A percentile compares a stretch with the other conserved stretches of the same genome.
Evolutionary conservation across 352 stramenopile species (phyloP).

Genomic region (Phytophthora sp.): DNA sequence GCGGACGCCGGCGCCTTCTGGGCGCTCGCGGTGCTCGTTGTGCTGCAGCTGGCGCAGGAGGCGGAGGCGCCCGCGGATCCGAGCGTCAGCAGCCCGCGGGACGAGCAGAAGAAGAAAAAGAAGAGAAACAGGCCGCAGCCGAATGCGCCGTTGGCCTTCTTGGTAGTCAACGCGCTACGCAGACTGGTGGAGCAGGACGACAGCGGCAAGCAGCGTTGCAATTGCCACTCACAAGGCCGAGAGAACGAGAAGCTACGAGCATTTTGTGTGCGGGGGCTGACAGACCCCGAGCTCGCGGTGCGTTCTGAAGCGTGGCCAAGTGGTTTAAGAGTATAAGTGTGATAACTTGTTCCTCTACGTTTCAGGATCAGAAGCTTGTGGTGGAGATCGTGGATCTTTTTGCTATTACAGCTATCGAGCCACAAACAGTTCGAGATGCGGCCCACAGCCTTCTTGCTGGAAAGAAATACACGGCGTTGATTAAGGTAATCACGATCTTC

Average conservation of each 20-base stretch:
- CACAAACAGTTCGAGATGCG: slow-evolving; percentile 15
- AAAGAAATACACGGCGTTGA: slow-evolving; percentile 59
- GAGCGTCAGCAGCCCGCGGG: not conserved
- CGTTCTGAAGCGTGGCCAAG: not conserved
- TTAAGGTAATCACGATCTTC: slow-evolving; percentile 53
- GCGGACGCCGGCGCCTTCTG: slow-evolving; percentile 25
- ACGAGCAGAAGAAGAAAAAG: slow-evolving; percentile 29
- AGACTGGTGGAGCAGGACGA: slow-evolving; percentile 30
- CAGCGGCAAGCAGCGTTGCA: not conserved
- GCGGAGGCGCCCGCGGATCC: not conserved
- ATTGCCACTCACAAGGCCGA: slow-evolving; percentile 23
- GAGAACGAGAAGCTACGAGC: slow-evolving; percentile 27
- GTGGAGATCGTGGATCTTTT: slow-evolving; percentile 70
- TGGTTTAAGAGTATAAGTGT: not conserved
- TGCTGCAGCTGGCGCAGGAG: slow-evolving; percentile 47
- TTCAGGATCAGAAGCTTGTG: slow-evolving; percentile 60
- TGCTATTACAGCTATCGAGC: slow-evolving; percentile 29
- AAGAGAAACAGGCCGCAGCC: slow-evolving; percentile 48
- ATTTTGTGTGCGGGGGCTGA: slow-evolving; percentile 40
- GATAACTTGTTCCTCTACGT: not conserved
- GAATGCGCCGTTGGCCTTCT: slow-evolving; percentile 59
- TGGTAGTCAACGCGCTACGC: slow-evolving; percentile 60
- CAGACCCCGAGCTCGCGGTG: slow-evolving; percentile 23
- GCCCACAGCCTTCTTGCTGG: slow-evolving; percentile 30
- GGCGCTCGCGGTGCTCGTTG: slow-evolving; percentile 39